Percentiles rank a stretch among this genome's conserved stretches.
Conservation (phyloP, 352 stramenopile genomes). For the Globisporangium viniferum region DNA sequence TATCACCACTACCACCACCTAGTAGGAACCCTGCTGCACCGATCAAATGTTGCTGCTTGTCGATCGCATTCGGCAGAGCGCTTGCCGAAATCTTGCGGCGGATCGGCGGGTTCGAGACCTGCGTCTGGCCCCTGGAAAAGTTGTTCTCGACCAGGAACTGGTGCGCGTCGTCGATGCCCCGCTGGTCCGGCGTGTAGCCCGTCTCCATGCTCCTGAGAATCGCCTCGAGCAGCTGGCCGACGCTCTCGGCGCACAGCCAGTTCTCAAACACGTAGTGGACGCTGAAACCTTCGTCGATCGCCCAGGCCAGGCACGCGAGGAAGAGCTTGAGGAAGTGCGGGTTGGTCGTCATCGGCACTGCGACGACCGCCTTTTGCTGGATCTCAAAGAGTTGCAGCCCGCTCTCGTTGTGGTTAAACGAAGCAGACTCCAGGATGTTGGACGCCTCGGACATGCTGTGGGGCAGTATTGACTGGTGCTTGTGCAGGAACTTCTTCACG, state of each 20-base stretch:
- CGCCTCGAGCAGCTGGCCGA: conserved; percentile 51
- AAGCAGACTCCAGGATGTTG: not conserved
- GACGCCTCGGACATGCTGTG: conserved; percentile 2
- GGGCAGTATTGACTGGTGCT: conserved; percentile 18
- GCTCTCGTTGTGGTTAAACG: too few relatives aligned
- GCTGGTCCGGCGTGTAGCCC: conserved; percentile 42
- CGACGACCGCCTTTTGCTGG: conserved; percentile 70
- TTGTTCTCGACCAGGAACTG: conserved; percentile 64
- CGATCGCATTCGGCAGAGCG: not conserved
- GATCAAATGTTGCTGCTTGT: not conserved
- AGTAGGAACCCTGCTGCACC: not conserved
- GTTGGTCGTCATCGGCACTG: conserved; percentile 42
- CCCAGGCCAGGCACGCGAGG: conserved; percentile 55
- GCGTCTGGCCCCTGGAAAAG: not conserved
- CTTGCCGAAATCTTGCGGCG: conserved; percentile 5
- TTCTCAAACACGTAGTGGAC: conserved; percentile 61
- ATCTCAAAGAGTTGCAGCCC: conserved; percentile 72
- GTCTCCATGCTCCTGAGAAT: conserved; percentile 72
- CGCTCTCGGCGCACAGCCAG: conserved; percentile 58
- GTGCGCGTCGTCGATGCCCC: conserved; percentile 45
- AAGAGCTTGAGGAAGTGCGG: conserved; percentile 71
- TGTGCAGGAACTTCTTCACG: conserved; percentile 62
- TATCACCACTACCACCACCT: not conserved
- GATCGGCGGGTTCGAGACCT: not conserved
- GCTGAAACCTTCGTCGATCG: conserved; percentile 70